These are phyloP conservation scores for Amaranthus tricolor DNA, from an alignment of 179 eudicot species.

Conservation along the genomic window DNA sequence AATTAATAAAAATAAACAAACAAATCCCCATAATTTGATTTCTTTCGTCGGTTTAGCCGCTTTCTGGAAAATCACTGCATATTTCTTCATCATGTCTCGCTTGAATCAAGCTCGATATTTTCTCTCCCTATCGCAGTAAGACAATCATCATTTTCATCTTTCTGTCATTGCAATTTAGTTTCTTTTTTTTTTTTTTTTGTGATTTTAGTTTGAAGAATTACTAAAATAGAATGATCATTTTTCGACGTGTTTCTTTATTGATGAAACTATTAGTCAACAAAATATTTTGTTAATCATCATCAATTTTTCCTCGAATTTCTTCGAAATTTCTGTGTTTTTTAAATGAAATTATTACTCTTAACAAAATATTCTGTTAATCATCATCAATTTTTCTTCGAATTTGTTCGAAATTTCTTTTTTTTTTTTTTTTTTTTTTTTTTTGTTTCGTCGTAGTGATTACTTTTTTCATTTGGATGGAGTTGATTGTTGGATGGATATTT, in stretches of 20 bases:
- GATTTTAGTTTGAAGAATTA: not conserved
- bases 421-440: too few species aligned
- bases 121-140: constrained; percentile 39
- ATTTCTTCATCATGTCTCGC: constrained; percentile 41
- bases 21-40: not conserved
- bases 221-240: not conserved
- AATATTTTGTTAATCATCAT: not conserved
- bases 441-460: constrained; percentile 2
- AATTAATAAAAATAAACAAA: not conserved
- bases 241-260: not conserved
- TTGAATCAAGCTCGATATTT: constrained; percentile 34
- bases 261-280: too few species aligned
- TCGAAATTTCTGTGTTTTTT: not conserved
- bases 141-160: not conserved
- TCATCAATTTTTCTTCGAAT: too few species aligned
- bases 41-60: not conserved
- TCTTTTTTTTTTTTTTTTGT: not conserved
- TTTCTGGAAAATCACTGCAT: not conserved
- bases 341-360: not conserved
- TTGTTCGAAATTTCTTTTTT: too few species aligned
- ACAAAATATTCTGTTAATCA: not conserved
- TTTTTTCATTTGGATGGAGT: not conserved
- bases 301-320: not conserved
- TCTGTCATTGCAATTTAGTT: not conserved
- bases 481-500: not conserved